Evolutionary conservation across 805 yeast genomes (phyloP), one percentile per base, ranked within the genome.

Genomic region (Metschnikowia continentalis): DNA sequence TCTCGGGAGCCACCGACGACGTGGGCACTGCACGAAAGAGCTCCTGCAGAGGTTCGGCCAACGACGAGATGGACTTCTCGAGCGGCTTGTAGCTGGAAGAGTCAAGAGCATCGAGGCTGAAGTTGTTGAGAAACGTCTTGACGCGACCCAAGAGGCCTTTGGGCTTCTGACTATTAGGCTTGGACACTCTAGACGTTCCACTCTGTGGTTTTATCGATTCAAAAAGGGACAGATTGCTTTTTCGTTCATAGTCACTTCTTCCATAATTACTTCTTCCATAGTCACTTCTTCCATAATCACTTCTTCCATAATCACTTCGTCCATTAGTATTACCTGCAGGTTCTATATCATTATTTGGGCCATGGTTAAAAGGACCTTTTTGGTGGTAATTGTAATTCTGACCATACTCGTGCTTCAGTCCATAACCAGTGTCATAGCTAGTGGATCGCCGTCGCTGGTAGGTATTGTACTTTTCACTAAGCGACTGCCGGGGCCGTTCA

Each of bases 51-150:
- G 46, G 38, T 32, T 42, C 38, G 6, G 15, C 46, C 38, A 42
- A 33, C 5, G 38, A 42, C n/a, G 46, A 20, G 11, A 42, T 42
- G 40, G 47, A 44, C 23, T 26, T 36, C 17, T 36, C 40, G 17
- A 44, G 47, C 40, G 23, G 40, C 35, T 44, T 26, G 32, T 44
- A 44, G 26, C 7, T 33, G n/a, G 47, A 17, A 3, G 39, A 36
- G 17, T 44, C 43, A 13, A 40, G 35, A 11, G 35, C n/a, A 15
- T 40, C 41, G 6, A 36, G 35, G 41, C 23, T 15, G 15, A 44
- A 14, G 17, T 14, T 44, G 35, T 13, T 35, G 15, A 44, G 22
- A 15, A 44, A 32, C 13, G 15, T 36, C 19, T 44, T 44, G 35
- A 44, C 33, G 17, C 32, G 23, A 17, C 47, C 40, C 26, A 44